A percentile compares a stretch with the other conserved stretches of the same genome.
These are phyloP conservation scores for Phoma sp. DNA, from an alignment of 2,329 filamentous ascomycete species.

Conservation along the genomic window DNA sequence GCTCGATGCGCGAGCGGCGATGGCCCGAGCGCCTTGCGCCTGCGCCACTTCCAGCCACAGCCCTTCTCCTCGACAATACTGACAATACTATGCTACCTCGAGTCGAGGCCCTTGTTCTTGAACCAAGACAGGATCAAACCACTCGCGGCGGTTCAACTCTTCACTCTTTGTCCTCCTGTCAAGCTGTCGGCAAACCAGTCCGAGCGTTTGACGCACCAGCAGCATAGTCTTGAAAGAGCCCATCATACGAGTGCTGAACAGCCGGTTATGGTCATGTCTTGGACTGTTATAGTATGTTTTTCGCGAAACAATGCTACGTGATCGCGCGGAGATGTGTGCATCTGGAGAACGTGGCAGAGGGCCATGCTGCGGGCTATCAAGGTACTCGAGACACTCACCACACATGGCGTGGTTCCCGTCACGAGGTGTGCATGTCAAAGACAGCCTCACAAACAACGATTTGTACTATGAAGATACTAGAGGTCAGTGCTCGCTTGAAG, in stretches of 20 bases:
- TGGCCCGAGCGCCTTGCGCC: too few species aligned
- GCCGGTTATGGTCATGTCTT: not conserved
- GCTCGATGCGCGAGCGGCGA: constrained; percentile 9
- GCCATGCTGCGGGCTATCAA: not conserved
- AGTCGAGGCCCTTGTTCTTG: not conserved
- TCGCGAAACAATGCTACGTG: not conserved
- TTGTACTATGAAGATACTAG: not conserved
- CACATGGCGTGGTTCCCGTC: constrained; percentile 16
- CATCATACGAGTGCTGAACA: constrained; percentile 5
- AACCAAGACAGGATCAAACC: too few species aligned
- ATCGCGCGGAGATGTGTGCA: not conserved
- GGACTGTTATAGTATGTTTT: not conserved
- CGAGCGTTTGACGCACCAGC: not conserved
- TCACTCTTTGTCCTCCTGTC: not conserved
- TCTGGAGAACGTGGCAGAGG: not conserved
- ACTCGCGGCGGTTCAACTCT: not conserved
- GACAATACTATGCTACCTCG: not conserved
- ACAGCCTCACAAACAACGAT: not conserved
- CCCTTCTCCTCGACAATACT: not conserved
- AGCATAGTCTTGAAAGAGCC: not conserved
- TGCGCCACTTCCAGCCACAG: constrained; percentile 23
- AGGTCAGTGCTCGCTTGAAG: not conserved
- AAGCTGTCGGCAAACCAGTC: not conserved
- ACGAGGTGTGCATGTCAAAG: not conserved
- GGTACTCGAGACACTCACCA: constrained; percentile 20